Conservation (phyloP, 192 early-diverging fungal species). For the Backusella sp. region DNA sequence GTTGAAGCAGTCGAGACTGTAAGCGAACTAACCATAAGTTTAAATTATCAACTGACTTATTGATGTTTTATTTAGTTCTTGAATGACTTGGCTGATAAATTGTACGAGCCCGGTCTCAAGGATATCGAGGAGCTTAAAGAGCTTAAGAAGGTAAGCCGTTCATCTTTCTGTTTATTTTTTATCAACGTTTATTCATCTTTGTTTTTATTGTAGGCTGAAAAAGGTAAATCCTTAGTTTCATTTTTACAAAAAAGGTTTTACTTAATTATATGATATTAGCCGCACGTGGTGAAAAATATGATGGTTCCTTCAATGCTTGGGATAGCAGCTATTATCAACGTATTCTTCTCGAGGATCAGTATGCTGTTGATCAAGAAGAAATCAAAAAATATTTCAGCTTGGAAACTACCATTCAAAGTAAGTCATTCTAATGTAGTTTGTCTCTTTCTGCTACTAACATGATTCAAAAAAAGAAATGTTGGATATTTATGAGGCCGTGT, state of each 20-base stretch:
- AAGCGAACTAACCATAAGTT: neutral
- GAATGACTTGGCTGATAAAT: conserved; percentile 53
- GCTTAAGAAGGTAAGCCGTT: conserved; percentile 52
- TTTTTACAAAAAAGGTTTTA: neutral
- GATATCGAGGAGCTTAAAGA: conserved; percentile 62
- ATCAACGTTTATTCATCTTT: neutral
- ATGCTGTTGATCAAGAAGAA: conserved; percentile 72
- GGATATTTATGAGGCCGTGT: conserved; percentile 71
- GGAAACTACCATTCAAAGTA: conserved; percentile 21
- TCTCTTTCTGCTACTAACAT: neutral
- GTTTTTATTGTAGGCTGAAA: conserved; percentile 12
- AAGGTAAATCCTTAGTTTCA: conserved; percentile 18
- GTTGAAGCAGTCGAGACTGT: conserved; percentile 53
- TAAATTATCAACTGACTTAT: neutral
- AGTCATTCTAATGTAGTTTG: neutral
- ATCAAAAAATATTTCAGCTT: conserved; percentile 83
- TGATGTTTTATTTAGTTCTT: conserved; percentile 52
- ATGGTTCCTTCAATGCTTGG: conserved; percentile 67
- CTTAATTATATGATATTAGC: conserved; percentile 14
- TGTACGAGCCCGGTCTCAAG: conserved; percentile 53
- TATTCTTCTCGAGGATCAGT: conserved; percentile 68
- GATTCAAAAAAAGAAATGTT: conserved; percentile 56
- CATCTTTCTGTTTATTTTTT: neutral
- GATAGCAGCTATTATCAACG: conserved; percentile 76
- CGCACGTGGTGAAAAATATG: conserved; percentile 49